These are phyloP conservation scores for Pythium apleroticum DNA, from an alignment of 352 stramenopile species.

Conservation along the genomic window DNA sequence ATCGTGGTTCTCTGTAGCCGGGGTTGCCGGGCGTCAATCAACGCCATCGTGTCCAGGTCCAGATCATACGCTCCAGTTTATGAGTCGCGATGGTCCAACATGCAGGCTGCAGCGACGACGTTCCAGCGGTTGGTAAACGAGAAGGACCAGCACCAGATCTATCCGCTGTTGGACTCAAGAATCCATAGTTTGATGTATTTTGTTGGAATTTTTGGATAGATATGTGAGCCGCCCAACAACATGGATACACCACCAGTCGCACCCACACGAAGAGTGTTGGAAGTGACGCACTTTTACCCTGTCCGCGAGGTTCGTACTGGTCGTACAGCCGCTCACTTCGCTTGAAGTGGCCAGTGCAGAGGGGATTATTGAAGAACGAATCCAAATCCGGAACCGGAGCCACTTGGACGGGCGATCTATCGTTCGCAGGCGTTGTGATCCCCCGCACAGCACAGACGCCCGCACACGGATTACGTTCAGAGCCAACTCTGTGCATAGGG, in stretches of 20 bases:
- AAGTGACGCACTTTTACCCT: constrained; percentile 1
- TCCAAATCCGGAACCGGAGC: constrained; percentile 7
- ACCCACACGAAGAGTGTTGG: constrained; percentile 1
- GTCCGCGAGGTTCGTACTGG: constrained; percentile 7
- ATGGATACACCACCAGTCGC: constrained; percentile 8
- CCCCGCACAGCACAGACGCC: not conserved
- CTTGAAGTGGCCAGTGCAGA: constrained; percentile 11
- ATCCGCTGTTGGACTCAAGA: constrained; percentile 1
- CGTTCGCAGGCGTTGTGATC: not conserved
- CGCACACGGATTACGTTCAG: not conserved
- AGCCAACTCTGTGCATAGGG: not conserved
- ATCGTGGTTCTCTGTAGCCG: constrained; percentile 4
- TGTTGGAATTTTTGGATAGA: constrained; percentile 3
- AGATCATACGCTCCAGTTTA: not conserved
- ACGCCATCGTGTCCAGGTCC: not conserved
- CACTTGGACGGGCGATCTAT: not conserved
- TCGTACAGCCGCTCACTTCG: constrained; percentile 14
- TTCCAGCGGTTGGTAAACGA: not conserved
- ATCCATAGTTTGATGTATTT: not conserved
- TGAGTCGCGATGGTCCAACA: not conserved
- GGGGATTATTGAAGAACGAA: constrained; percentile 6
- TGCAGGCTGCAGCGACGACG: not conserved
- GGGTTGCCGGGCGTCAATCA: not conserved
- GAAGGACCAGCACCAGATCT: not conserved
- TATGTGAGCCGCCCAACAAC: not conserved